Evolutionary conservation across 148 eudicot genomes (phyloP).

Genomic region (Camellia granthamiana): DNA sequence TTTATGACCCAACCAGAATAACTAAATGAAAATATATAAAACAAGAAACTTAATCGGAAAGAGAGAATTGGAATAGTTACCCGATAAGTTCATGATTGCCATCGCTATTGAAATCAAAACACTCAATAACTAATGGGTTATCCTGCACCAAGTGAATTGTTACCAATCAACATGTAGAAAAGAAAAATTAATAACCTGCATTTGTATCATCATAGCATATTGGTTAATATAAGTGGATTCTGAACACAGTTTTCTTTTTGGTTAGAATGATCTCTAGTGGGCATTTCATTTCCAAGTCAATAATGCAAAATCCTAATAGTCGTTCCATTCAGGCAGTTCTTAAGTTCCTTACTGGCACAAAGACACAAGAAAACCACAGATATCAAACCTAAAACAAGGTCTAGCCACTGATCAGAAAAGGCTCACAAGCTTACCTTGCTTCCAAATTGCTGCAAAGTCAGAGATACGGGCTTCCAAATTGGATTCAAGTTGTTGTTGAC

Average conservation of each 20-base stretch:
- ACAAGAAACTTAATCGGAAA: neutral
- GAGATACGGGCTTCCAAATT: constrained; percentile 70
- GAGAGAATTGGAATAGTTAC: constrained; percentile 30
- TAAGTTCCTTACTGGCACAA: neutral
- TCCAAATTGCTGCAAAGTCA: constrained; percentile 71
- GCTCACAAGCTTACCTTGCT: constrained; percentile 63
- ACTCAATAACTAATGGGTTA: constrained; percentile 79
- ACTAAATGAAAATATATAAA: constrained; percentile 1
- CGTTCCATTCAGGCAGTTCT: neutral
- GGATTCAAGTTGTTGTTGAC: constrained; percentile 85
- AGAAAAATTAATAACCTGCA: neutral
- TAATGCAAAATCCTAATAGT: neutral
- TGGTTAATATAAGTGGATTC: neutral
- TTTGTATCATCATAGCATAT: neutral
- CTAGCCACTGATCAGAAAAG: constrained; percentile 12
- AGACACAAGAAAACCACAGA: neutral
- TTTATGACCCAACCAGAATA: neutral
- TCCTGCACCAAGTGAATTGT: constrained; percentile 45
- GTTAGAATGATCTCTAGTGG: neutral
- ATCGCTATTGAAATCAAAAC: constrained; percentile 77
- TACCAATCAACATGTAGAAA: neutral
- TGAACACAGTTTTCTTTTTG: neutral
- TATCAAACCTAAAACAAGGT: neutral
- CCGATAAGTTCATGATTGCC: constrained; percentile 79
- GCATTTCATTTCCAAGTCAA: neutral